phyloP scores from a whole-genome alignment of 768 basidiomycete genomes.

The Lanmaoa rubissima region DNA sequence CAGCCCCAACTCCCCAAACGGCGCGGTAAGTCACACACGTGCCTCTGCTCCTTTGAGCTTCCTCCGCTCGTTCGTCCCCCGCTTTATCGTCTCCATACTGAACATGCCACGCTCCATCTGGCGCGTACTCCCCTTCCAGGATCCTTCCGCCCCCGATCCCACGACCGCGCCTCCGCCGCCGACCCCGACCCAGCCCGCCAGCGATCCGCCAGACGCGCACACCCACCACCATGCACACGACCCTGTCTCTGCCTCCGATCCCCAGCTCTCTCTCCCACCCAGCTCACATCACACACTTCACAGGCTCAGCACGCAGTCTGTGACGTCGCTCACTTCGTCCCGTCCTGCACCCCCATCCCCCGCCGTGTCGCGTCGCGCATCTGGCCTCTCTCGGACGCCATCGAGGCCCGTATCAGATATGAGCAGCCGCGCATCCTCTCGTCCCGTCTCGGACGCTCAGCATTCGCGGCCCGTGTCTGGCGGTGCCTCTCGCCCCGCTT shows the following conservation, averaged over 20 bases:
- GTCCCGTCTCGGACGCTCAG: slow-evolving; percentile 14
- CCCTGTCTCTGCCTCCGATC: not conserved
- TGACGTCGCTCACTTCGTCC: slow-evolving; percentile 40
- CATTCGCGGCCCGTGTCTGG: slow-evolving; percentile 14
- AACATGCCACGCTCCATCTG: slow-evolving; percentile 30
- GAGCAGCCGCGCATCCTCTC: slow-evolving; percentile 16
- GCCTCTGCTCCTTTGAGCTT: slow-evolving; percentile 17
- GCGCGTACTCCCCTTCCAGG: slow-evolving; percentile 29
- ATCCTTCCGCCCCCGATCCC: slow-evolving; percentile 37
- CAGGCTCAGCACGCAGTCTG: slow-evolving; percentile 26
- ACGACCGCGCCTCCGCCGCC: slow-evolving; percentile 20
- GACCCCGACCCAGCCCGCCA: slow-evolving; percentile 26
- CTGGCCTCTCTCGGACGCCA: slow-evolving; percentile 29
- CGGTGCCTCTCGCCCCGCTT: not conserved
- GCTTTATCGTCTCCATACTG: slow-evolving; percentile 28
- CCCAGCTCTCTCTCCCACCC: slow-evolving; percentile 1
- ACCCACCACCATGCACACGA: not conserved
- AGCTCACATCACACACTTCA: slow-evolving; percentile 6
- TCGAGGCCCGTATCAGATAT: slow-evolving; percentile 25
- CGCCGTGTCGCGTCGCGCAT: slow-evolving; percentile 44
- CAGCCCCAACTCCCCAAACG: slow-evolving; percentile 9
- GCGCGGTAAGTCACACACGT: slow-evolving; percentile 31
- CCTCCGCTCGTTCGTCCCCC: slow-evolving; percentile 26
- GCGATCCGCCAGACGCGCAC: slow-evolving; percentile 27
- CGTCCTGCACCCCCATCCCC: slow-evolving; percentile 66